These are phyloP conservation scores for Trichophyton equinum DNA, from an alignment of 2,329 filamentous ascomycete genomes.

Conservation along the genomic window DNA sequence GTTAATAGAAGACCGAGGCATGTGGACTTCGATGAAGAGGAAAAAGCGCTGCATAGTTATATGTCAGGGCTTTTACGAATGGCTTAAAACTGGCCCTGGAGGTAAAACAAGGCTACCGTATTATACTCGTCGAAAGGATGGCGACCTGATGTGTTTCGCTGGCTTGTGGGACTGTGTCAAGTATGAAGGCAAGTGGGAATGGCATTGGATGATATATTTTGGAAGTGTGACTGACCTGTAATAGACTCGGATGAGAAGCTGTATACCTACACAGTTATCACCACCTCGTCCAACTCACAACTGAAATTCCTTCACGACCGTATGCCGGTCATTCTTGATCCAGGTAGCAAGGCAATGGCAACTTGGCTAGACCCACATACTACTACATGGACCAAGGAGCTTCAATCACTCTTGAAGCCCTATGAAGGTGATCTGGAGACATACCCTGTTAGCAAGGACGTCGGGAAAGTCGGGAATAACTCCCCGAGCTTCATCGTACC, in stretches of 20 bases:
- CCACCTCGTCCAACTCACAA: constrained; percentile 71
- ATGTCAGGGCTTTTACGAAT: constrained; percentile 92
- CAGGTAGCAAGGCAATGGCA: constrained; percentile 55
- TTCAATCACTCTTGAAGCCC: constrained; percentile 69
- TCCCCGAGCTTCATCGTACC: constrained; percentile 74
- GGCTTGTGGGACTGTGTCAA: constrained; percentile 83
- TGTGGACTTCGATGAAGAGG: constrained; percentile 89
- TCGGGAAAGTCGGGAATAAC: constrained; percentile 89
- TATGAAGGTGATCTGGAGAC: constrained; percentile 67
- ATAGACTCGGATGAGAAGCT: constrained; percentile 52
- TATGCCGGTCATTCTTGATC: constrained; percentile 87
- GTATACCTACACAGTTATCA: constrained; percentile 91
- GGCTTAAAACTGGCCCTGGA: constrained; percentile 63
- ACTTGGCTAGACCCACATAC: constrained; percentile 67
- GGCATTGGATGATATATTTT: constrained; percentile 2
- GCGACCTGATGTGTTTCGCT: constrained; percentile 73
- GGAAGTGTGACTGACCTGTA: background rate
- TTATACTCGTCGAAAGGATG: constrained; percentile 70
- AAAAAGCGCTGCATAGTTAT: constrained; percentile 77
- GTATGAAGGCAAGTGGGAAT: constrained; percentile 50
- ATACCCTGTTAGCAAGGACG: constrained; percentile 76
- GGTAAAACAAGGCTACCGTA: constrained; percentile 74
- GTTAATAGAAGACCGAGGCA: constrained; percentile 58
- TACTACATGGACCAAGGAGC: constrained; percentile 60
- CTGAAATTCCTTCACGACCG: constrained; percentile 80